A percentile compares a stretch with the other conserved stretches of the same genome.
Conservation (phyloP, 2,329 filamentous ascomycete genomes). For the Fusarium albidum region DNA sequence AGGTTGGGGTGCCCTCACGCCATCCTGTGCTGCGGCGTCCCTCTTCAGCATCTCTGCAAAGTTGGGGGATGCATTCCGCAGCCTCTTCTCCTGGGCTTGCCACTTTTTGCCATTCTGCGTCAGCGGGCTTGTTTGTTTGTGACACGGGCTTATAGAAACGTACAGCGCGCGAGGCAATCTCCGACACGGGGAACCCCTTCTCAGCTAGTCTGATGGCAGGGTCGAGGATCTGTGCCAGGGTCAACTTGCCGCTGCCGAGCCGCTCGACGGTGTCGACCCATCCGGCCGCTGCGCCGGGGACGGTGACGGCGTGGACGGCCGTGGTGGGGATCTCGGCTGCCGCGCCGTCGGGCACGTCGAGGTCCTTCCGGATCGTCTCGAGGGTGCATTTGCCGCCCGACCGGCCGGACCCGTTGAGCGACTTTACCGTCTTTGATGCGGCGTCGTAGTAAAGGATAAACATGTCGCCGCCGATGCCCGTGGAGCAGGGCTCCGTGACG, state of each 20-base stretch:
- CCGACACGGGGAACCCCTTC: slow-evolving; percentile 87
- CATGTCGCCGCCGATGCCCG: slow-evolving; percentile 96
- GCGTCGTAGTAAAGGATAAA: slow-evolving; percentile 95
- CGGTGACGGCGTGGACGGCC: slow-evolving; percentile 83
- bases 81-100: slow-evolving; percentile 66
- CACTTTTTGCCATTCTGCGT: too few relatives aligned
- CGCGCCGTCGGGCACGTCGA: slow-evolving; percentile 69
- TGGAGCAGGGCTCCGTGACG: slow-evolving; percentile 90
- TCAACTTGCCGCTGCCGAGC: slow-evolving; percentile 88
- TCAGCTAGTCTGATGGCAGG: slow-evolving; percentile 89
- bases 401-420: slow-evolving; percentile 93
- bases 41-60: slow-evolving; percentile 86
- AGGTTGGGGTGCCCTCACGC: slow-evolving; percentile 75
- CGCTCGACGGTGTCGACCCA: slow-evolving; percentile 90
- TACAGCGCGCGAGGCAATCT: slow-evolving; percentile 75
- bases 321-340: slow-evolving; percentile 72
- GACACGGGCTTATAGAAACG: too few relatives aligned
- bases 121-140: too few relatives aligned
- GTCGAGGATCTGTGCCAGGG: slow-evolving; percentile 76
- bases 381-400: slow-evolving; percentile 74
- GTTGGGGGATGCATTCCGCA: slow-evolving; percentile 83
- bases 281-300: slow-evolving; percentile 89
- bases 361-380: slow-evolving; percentile 72
- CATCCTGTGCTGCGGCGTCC: slow-evolving; percentile 72
- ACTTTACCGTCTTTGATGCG: slow-evolving; percentile 79